Conservation (phyloP, 352 stramenopile genomes). For the Phytophthora tubulina region DNA sequence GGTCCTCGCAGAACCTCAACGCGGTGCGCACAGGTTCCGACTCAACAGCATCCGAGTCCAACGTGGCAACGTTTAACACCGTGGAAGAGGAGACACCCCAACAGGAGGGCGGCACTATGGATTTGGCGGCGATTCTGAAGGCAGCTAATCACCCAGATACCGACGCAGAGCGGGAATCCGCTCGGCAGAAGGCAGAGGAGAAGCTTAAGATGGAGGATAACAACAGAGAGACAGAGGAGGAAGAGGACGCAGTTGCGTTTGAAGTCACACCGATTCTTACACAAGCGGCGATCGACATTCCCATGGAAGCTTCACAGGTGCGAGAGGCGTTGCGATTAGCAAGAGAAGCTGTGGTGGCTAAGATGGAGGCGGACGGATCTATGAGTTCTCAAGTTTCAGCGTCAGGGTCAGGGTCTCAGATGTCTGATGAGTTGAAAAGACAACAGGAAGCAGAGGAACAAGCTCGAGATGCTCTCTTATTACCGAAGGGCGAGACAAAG, state of each 20-base stretch:
- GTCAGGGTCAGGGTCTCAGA: slow-evolving; percentile 13
- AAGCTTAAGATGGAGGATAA: slow-evolving; percentile 14
- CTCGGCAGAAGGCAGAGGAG: slow-evolving; percentile 15
- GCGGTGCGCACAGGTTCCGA: slow-evolving; percentile 13
- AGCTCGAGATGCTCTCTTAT: slow-evolving; percentile 41
- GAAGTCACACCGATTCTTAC: slow-evolving; percentile 22
- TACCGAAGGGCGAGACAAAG: slow-evolving; percentile 38
- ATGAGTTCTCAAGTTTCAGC: slow-evolving; percentile 1
- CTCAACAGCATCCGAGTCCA: slow-evolving; percentile 18
- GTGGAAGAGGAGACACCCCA: not conserved
- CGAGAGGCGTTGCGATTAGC: slow-evolving; percentile 24
- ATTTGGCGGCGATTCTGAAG: slow-evolving; percentile 28
- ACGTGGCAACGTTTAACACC: not conserved
- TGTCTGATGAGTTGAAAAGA: slow-evolving; percentile 18
- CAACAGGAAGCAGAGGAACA: slow-evolving; percentile 42
- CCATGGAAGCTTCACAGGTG: slow-evolving; percentile 33
- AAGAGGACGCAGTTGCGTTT: not conserved
- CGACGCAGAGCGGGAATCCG: not conserved
- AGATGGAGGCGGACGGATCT: slow-evolving; percentile 25
- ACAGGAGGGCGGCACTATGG: slow-evolving; percentile 9
- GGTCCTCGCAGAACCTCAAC: slow-evolving; percentile 38
- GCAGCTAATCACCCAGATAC: slow-evolving; percentile 26
- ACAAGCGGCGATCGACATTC: slow-evolving; percentile 26
- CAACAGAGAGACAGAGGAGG: not conserved
- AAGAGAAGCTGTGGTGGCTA: slow-evolving; percentile 27